Conservation (phyloP, 176 grass and related monocot genomes). For the Thinopyrum elongatum region DNA sequence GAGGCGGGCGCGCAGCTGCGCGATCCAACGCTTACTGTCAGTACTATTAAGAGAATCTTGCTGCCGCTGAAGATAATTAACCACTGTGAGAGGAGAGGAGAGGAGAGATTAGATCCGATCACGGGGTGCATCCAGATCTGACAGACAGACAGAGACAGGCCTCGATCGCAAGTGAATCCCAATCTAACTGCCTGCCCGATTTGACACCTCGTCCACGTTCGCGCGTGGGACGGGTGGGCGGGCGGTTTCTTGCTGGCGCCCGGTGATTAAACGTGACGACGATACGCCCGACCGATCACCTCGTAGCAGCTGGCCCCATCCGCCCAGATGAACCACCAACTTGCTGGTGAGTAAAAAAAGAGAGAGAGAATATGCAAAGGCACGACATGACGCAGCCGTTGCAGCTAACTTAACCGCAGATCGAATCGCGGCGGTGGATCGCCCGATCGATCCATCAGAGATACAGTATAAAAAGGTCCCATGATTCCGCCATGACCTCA, state of each 20-base stretch:
- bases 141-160: slow-evolving; percentile 20
- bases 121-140: slow-evolving; percentile 29
- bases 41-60: background rate
- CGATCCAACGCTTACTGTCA: too few species aligned
- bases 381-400: background rate
- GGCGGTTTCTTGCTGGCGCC: background rate
- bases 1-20: too few species aligned
- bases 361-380: background rate
- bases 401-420: slow-evolving; percentile 21
- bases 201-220: slow-evolving; percentile 50
- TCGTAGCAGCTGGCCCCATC: background rate
- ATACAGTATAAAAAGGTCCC: background rate
- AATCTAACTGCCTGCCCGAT: slow-evolving; percentile 28
- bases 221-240: background rate
- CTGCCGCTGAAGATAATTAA: background rate
- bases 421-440: background rate
- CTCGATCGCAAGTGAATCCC: background rate
- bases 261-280: background rate
- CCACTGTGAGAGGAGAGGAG: background rate
- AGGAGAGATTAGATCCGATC: slow-evolving; percentile 40
- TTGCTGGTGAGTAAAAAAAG: background rate
- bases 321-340: background rate
- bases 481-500: slow-evolving; percentile 32
- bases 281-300: background rate
- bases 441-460: background rate